Evolutionary conservation across 257 asterid genomes (phyloP), one percentile per base, ranked within the genome.

Genomic region (Gentiana dahurica): DNA sequence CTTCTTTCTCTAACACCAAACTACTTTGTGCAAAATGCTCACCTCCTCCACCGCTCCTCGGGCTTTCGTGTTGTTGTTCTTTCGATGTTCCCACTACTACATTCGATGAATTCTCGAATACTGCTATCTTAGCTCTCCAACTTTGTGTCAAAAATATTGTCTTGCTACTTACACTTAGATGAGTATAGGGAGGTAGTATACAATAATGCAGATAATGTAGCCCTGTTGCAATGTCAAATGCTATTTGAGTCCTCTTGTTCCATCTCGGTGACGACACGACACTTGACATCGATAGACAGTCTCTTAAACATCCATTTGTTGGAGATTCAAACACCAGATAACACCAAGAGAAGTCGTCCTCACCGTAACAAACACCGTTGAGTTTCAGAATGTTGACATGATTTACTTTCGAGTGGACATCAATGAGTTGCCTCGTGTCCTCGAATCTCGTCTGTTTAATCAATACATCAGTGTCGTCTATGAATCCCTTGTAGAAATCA

Each of bases 371-470:
- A 12, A 84, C 85, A 0, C 96, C 96, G 0, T 61, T 61, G 8
- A 87, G 77, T 65, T 75, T 82, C 67, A 82, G 80, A 24, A 84
- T 80, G 54, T 76, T 85, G 0, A 87, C 89, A 32, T 87, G 96
- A 53, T 84, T 82, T 69, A 84, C 80, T 38, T 65, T 87, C 1
- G 89, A 78, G 49, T 84, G 89, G 11, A 87, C 75, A 59, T 87
- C 89, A 39, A 84, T 78, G 2, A 71, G 70, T 47, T 65, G 71
- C 9, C 60, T 63, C 1, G 82, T 76, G 3, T 66, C 77, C 49
- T 77, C 89, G 34, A 76, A 66, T 56, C 71, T 67, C 77, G 69
- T 62, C 60, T 49, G 58, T 59, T 78, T 80, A 64, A 84, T 78
- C 74, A 82, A 58, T 54, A 82, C 64, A 37, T 75, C 87, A 15